Base-by-base conservation (phyloP, 73 alveolate genomes). In the Paramecium sexaurelia region DNA sequence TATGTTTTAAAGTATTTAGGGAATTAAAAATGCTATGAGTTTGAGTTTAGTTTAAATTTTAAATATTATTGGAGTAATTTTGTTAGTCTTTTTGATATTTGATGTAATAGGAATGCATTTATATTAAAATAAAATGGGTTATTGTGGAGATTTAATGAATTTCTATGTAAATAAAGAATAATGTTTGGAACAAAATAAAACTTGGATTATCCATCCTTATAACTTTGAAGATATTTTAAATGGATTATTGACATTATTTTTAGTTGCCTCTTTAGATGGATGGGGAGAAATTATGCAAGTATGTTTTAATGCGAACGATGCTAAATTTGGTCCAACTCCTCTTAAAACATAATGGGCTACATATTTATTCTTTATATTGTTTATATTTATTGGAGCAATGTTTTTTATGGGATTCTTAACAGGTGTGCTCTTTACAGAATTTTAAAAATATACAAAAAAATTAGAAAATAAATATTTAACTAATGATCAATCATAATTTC, bases 331-430 rank as follows among this genome's bases (percentile, higher is more conserved):
- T 6, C 90, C 90, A 8, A 22, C 68, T 3, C 47, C 90, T 24
- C 55, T 78, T 8, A 78, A 43, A 24, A 78, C 45, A 3, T 78
- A 78, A 78, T 78, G 90, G 90, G 73, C 90, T 11, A 78, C 90
- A 5, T 78, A 78, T 43, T 11, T 78, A 24, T 78, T 78, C 19
- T 78, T 78, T 45, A 78, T 78, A 19, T 78, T 78, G 32, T 78
- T 78, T 78, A 78, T 78, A 24, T 78, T 78, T 26, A 78, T 78
- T 17, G 90, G 90, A 41, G 90, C 90, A 2, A 41, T 78, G 68
- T 78, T 78, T 40, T 78, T 78, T 7, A 78, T 78, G 90, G 90
- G 90, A 24, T 78, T 78, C 29, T 27, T 78, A 8, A 39, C 68
- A 2, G 90, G 90, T 19, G 73, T 78, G 0, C 68, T 78, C 8